These are phyloP conservation scores for Pezicula neosporulosa DNA, from an alignment of 2,329 filamentous ascomycete species.

Conservation along the genomic window DNA sequence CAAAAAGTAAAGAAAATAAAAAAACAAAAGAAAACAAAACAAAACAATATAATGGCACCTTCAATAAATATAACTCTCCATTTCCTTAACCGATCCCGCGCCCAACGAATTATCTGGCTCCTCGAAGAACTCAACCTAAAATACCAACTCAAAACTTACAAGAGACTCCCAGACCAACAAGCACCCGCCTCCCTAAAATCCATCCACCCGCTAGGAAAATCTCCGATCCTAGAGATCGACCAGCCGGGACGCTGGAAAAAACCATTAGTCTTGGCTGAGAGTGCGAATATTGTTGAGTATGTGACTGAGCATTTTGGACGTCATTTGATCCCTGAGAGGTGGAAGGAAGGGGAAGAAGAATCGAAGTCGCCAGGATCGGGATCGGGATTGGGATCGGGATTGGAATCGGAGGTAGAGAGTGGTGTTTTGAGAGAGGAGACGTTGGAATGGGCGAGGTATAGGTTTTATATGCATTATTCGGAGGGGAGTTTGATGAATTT, in stretches of 20 bases:
- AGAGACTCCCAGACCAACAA: conserved; percentile 54
- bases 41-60: background rate
- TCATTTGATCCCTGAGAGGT: conserved; percentile 46
- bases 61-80: background rate
- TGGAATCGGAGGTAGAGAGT: conserved; percentile 36
- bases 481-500: conserved; percentile 78
- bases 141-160: conserved; percentile 75
- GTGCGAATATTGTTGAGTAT: conserved; percentile 75
- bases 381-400: no score
- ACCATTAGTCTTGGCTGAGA: conserved; percentile 69
- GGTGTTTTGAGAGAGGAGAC: conserved; percentile 50
- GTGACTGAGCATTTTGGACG: conserved; percentile 60
- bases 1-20: no score
- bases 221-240: conserved; percentile 66
- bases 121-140: conserved; percentile 65
- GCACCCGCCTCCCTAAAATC: conserved; percentile 71
- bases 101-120: conserved; percentile 63
- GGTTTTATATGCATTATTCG: conserved; percentile 72
- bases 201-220: conserved; percentile 80
- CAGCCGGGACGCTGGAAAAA: conserved; percentile 18
- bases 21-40: no score
- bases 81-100: conserved; percentile 63
- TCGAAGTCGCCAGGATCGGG: no score
- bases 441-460: conserved; percentile 51
- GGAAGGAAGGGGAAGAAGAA: conserved; percentile 41